phyloP scores from a whole-genome alignment of 495 filamentous ascomycete genomes.

The Immersiella caudata region DNA sequence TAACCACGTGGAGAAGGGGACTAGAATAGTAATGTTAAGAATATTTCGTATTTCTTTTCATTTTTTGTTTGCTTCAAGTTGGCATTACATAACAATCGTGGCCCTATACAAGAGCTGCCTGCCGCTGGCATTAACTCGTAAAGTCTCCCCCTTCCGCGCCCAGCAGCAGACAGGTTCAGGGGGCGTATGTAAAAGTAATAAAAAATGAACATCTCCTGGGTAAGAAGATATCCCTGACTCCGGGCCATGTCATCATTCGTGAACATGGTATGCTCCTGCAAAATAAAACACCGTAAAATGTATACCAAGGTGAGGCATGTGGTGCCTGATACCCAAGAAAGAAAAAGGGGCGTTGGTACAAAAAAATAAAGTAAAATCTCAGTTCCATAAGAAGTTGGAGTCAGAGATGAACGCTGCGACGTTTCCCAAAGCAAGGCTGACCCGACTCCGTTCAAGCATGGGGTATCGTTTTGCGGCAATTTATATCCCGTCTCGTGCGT shows the following conservation, averaged over 20 bases:
- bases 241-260: conserved; percentile 12
- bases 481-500: background rate
- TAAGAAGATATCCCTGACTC: conserved; percentile 9
- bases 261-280: conserved; percentile 9
- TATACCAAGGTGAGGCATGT: background rate
- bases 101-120: conserved; percentile 2
- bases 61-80: background rate
- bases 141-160: background rate
- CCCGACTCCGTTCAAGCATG: conserved; percentile 1
- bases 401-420: background rate
- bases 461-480: conserved; percentile 7
- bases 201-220: background rate
- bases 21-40: background rate
- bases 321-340: background rate
- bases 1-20: too few species aligned
- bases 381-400: background rate
- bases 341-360: conserved; percentile 3
- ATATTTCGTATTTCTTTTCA: background rate
- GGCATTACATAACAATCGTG: conserved; percentile 16
- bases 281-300: background rate
- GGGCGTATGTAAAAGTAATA: background rate
- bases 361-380: conserved; percentile 15
- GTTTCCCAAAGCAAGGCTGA: conserved; percentile 6
- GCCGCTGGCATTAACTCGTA: conserved; percentile 10
- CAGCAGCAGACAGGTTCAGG: background rate